Evolutionary conservation across 345 rosid genomes (phyloP).

Genomic region (Hypericum perforatum): DNA sequence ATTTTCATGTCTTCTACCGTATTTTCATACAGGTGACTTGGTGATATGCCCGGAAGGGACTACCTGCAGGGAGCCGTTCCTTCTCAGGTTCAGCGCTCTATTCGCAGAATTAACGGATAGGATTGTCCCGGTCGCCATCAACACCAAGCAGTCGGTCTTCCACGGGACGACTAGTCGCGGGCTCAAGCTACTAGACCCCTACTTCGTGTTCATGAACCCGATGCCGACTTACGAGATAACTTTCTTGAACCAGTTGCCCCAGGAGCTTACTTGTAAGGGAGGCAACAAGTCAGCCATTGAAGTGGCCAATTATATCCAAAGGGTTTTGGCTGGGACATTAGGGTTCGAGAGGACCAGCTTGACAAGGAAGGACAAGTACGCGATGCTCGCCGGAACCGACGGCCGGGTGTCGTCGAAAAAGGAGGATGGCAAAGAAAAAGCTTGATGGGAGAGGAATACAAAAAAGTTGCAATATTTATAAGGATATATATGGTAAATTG

Average conservation of each 20-base stretch:
- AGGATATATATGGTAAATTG: not conserved
- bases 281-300: constrained; percentile 72
- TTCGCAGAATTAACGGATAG: constrained; percentile 84
- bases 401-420: constrained; percentile 52
- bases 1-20: too few relatives aligned
- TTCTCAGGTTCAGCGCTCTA: constrained; percentile 78
- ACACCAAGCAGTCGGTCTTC: constrained; percentile 66
- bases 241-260: constrained; percentile 71
- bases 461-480: not conserved
- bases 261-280: constrained; percentile 63
- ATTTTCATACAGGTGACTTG: constrained; percentile 33
- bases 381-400: constrained; percentile 80
- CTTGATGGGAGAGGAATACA: not conserved
- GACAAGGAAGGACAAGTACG: constrained; percentile 91
- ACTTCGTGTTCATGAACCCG: constrained; percentile 90
- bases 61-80: constrained; percentile 85
- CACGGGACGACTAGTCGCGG: constrained; percentile 82
- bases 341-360: constrained; percentile 87
- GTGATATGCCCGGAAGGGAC: constrained; percentile 97
- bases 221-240: constrained; percentile 84
- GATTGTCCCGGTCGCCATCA: constrained; percentile 84
- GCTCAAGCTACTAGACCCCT: constrained; percentile 71
- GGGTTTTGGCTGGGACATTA: constrained; percentile 70
- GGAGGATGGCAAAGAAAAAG: constrained; percentile 16
- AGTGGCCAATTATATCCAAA: constrained; percentile 82